These are phyloP conservation scores for Zychaea mexicana DNA, from an alignment of 371 early-diverging fungal genomes.

Conservation along the genomic window DNA sequence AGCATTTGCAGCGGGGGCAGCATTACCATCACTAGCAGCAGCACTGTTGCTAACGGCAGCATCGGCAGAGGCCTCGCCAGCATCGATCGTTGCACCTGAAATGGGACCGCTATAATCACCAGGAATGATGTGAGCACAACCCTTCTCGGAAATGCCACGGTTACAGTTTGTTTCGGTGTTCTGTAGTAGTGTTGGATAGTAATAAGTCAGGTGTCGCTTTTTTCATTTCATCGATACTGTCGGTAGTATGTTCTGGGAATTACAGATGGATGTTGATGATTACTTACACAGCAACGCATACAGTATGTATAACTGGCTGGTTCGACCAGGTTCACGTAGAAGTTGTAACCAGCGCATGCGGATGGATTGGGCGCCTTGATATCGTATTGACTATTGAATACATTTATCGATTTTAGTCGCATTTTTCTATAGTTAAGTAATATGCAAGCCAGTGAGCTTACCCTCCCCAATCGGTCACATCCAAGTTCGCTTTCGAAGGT, in stretches of 20 bases:
- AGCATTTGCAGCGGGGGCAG: slow-evolving; percentile 1
- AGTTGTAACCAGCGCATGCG: slow-evolving; percentile 52
- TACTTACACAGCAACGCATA: slow-evolving; percentile 61
- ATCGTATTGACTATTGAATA: slow-evolving; percentile 60
- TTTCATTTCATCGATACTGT: no score
- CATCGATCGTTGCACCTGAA: background rate
- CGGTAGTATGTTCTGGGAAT: background rate
- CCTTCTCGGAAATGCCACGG: slow-evolving; percentile 50
- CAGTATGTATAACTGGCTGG: slow-evolving; percentile 54
- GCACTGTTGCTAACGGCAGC: background rate
- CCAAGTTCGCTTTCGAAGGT: slow-evolving; percentile 45
- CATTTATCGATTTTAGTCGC: background rate
- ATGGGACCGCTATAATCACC: slow-evolving; percentile 56
- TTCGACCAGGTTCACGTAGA: slow-evolving; percentile 60
- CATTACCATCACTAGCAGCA: background rate
- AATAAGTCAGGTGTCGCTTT: no score
- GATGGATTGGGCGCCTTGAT: slow-evolving; percentile 50
- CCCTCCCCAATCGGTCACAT: slow-evolving; percentile 56
- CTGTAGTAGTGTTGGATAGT: no score
- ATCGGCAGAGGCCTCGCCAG: slow-evolving; percentile 4
- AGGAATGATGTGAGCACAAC: slow-evolving; percentile 55
- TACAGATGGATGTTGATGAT: background rate
- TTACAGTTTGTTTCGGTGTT: slow-evolving; percentile 46
- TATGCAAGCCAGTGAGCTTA: no score
- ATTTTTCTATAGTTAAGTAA: no score